Conservation (phyloP, 2,329 filamentous ascomycete species). For the Aspergillus fumigatus region DNA sequence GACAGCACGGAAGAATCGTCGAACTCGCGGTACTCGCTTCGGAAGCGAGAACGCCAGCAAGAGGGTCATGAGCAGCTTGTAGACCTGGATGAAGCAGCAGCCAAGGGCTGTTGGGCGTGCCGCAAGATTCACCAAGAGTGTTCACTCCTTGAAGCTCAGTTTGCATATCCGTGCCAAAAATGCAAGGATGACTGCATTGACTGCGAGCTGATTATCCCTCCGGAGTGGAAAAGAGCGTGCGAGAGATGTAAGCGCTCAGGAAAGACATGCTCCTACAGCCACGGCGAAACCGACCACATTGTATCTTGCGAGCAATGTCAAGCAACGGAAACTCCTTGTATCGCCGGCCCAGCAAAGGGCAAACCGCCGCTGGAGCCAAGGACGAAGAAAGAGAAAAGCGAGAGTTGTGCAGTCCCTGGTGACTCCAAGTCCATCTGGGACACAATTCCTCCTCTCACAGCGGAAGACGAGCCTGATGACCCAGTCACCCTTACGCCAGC, state of each 20-base stretch:
- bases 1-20: background rate
- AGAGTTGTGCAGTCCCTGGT: background rate
- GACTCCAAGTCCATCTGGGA: background rate
- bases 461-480: slow-evolving; percentile 4
- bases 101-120: slow-evolving; percentile 34
- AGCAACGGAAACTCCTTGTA: slow-evolving; percentile 23
- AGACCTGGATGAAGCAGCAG: slow-evolving; percentile 24
- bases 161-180: slow-evolving; percentile 33
- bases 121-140: slow-evolving; percentile 24
- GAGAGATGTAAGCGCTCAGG: slow-evolving; percentile 27
- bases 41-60: background rate
- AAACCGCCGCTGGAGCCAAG: slow-evolving; percentile 1
- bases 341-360: slow-evolving; percentile 31
- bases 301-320: slow-evolving; percentile 30
- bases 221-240: slow-evolving; percentile 31
- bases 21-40: background rate
- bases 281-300: slow-evolving; percentile 20
- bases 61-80: background rate
- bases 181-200: slow-evolving; percentile 29
- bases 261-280: slow-evolving; percentile 31
- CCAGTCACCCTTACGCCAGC: background rate
- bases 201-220: slow-evolving; percentile 32
- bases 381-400: background rate
- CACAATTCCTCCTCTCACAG: slow-evolving; percentile 1
- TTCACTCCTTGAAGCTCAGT: slow-evolving; percentile 29